phyloP scores from a whole-genome alignment of 2,329 filamentous ascomycete genomes.

The Phyllosticta citriasiana region DNA sequence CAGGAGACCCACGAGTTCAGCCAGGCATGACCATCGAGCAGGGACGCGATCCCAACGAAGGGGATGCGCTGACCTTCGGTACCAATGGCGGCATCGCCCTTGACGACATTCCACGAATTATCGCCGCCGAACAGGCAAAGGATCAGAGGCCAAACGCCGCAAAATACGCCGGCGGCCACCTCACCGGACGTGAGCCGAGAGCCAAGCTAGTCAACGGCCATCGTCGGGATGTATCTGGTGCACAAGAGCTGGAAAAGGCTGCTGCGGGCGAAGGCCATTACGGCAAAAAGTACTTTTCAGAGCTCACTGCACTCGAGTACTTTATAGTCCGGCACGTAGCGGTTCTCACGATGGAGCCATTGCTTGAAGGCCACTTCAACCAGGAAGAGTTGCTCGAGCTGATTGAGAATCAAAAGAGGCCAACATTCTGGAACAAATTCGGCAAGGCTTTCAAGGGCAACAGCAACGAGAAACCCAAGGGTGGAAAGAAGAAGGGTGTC shows the following conservation, averaged over 20 bases:
- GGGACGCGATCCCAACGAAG: conserved; percentile 60
- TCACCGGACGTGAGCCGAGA: conserved; percentile 55
- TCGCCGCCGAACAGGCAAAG: conserved; percentile 87
- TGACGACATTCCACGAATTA: conserved; percentile 92
- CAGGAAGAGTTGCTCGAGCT: conserved; percentile 85
- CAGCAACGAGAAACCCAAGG: conserved; percentile 70
- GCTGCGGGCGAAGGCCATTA: conserved; percentile 36
- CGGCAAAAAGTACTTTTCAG: conserved; percentile 83
- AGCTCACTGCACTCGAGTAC: conserved; percentile 88
- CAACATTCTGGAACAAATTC: conserved; percentile 97
- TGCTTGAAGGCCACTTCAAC: conserved; percentile 84
- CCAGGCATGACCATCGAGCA: conserved; percentile 69
- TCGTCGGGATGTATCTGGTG: conserved; percentile 55
- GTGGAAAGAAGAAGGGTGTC: conserved; percentile 76
- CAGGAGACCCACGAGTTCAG: conserved; percentile 42
- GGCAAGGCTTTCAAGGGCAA: conserved; percentile 65
- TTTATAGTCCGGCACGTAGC: conserved; percentile 95
- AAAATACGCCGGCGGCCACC: conserved; percentile 61
- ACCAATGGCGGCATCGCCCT: conserved; percentile 76
- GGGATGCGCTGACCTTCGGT: conserved; percentile 73
- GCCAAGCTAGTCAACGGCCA: conserved; percentile 61
- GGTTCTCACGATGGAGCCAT: conserved; percentile 86
- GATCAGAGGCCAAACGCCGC: conserved; percentile 78
- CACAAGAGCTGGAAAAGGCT: conserved; percentile 40
- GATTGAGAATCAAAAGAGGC: conserved; percentile 76